Evolutionary conservation across 2,329 filamentous ascomycete species (phyloP).

Genomic region (Fusarium napiforme): DNA sequence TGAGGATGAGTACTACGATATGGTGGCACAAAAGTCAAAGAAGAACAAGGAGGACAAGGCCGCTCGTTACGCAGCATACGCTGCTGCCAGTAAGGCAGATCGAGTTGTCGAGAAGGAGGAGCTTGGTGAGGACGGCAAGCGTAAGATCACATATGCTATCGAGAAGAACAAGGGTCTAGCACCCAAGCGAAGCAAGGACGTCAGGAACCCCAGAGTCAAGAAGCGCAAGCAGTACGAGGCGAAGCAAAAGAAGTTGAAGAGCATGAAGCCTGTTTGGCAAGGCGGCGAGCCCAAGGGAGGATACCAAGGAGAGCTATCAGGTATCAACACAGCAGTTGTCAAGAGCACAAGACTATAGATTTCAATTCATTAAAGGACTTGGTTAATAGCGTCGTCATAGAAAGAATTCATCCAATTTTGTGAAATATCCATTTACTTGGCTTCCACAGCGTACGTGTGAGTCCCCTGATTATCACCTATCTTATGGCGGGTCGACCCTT

Average conservation of each 20-base stretch:
- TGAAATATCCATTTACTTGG: neutral
- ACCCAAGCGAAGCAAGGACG: constrained; percentile 91
- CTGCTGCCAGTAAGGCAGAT: constrained; percentile 71
- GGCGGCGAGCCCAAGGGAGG: constrained; percentile 85
- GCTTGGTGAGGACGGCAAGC: constrained; percentile 84
- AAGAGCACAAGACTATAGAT: constrained; percentile 89
- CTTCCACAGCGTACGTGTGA: neutral
- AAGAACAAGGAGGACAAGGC: constrained; percentile 80
- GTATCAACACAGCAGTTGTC: constrained; percentile 93
- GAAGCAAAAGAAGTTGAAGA: constrained; percentile 96
- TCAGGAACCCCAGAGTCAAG: constrained; percentile 95
- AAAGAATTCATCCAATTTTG: constrained; percentile 5
- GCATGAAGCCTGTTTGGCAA: constrained; percentile 86
- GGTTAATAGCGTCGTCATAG: constrained; percentile 30
- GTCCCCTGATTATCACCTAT: neutral
- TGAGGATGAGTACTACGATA: constrained; percentile 87
- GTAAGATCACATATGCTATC: constrained; percentile 92
- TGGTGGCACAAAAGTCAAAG: constrained; percentile 76
- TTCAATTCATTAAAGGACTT: constrained; percentile 17
- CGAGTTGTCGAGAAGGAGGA: constrained; percentile 73
- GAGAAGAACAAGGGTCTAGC: constrained; percentile 97
- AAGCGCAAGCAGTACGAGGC: constrained; percentile 96
- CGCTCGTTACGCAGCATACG: constrained; percentile 65
- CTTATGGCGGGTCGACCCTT: constrained; percentile 19
- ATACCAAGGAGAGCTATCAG: constrained; percentile 91